Evolutionary conservation across 2,329 filamentous ascomycete species (phyloP).

Genomic region (Didymella segeticola): DNA sequence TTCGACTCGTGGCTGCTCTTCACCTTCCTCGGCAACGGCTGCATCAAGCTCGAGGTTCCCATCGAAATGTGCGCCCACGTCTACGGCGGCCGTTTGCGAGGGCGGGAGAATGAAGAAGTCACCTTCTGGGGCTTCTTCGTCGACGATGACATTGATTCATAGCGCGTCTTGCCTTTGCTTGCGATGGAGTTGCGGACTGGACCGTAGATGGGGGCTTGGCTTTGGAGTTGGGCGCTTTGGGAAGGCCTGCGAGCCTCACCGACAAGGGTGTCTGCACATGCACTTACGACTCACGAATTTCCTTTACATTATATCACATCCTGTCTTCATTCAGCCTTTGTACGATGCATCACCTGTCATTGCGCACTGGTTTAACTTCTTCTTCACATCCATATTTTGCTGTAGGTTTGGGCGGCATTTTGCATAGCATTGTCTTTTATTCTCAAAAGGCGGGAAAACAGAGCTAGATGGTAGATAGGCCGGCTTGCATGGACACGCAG

Average conservation of each 20-base stretch:
- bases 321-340: slow-evolving; percentile 18
- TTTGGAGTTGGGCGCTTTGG: slow-evolving; percentile 44
- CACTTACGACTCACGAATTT: slow-evolving; percentile 46
- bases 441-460: slow-evolving; percentile 26
- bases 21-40: slow-evolving; percentile 46
- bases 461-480: slow-evolving; percentile 32
- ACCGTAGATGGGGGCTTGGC: slow-evolving; percentile 36
- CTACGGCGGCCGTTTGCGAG: slow-evolving; percentile 39
- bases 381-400: slow-evolving; percentile 22
- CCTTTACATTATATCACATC: slow-evolving; percentile 27
- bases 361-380: slow-evolving; percentile 12
- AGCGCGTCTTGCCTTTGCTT: slow-evolving; percentile 28
- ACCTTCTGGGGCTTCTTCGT: slow-evolving; percentile 48
- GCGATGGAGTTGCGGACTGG: slow-evolving; percentile 27
- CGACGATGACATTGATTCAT: slow-evolving; percentile 35
- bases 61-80: slow-evolving; percentile 48
- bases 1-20: slow-evolving; percentile 49
- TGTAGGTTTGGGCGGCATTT: slow-evolving; percentile 26
- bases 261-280: slow-evolving; percentile 35
- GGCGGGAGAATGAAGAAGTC: slow-evolving; percentile 44
- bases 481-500: slow-evolving; percentile 21
- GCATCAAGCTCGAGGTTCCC: slow-evolving; percentile 46
- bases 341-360: slow-evolving; percentile 16
- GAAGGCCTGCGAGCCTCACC: slow-evolving; percentile 17
- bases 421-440: slow-evolving; percentile 32